Conservation (phyloP, 2,329 filamentous ascomycete species). For the Trichoderma sp. region DNA sequence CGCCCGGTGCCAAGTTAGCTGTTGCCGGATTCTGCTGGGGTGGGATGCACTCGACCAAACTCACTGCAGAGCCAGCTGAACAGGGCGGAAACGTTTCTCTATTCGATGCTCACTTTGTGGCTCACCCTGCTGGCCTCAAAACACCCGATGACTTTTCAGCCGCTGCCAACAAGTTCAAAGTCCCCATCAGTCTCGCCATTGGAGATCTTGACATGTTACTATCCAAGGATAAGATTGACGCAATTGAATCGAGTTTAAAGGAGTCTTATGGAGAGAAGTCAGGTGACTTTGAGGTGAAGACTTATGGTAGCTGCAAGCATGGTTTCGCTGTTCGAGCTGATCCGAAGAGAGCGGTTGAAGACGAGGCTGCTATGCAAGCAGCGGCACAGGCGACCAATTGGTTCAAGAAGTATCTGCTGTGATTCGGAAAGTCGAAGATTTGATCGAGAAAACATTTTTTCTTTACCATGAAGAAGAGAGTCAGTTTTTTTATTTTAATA, state of each 20-base stretch:
- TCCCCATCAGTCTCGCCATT: neutral
- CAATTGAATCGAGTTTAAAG: neutral
- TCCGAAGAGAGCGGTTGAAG: neutral
- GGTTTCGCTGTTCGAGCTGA: neutral
- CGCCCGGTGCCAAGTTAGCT: neutral
- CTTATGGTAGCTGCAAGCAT: neutral
- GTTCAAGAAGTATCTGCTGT: neutral
- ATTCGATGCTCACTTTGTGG: conserved; percentile 1
- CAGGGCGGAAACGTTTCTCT: neutral
- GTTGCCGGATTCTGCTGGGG: conserved; percentile 1
- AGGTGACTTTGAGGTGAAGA: neutral
- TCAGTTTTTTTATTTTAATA: neutral
- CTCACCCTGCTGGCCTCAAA: neutral
- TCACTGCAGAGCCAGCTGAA: neutral
- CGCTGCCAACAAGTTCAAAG: neutral
- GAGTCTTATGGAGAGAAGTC: neutral
- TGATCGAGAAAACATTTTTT: neutral
- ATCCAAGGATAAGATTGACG: neutral
- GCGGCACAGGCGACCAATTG: neutral
- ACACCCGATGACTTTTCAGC: neutral
- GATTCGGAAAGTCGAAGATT: conserved; percentile 34
- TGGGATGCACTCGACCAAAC: neutral
- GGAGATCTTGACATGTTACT: neutral
- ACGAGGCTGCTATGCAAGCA: neutral
- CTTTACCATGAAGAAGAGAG: neutral